Evolutionary conservation across 2,329 filamentous ascomycete genomes (phyloP), one percentile per base, ranked within the genome.

Genomic region (Chaetomium globosum): DNA sequence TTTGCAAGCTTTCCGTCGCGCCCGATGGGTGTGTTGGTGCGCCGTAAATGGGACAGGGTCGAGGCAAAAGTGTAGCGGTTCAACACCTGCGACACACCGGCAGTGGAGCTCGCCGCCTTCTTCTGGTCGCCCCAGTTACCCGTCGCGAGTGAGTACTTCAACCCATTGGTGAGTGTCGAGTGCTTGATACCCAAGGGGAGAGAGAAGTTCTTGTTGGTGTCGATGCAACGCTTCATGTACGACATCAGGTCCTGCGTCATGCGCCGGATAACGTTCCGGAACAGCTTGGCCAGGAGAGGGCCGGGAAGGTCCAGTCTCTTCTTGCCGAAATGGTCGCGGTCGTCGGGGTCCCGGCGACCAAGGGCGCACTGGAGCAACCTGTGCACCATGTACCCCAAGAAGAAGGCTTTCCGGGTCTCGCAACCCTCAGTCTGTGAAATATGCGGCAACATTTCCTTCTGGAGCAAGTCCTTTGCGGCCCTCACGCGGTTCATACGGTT

Each of bases 51-150:
- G 21, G 95, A 99, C 52, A 99, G 80, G 0, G 94, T 98, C 49
- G 96, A 99, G 19, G 95, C 89, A 75, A 97, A 99, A 0, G 96
- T 98, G 77, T 98, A 99, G 76, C 95, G 88, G 81, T 97, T 99
- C 74, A 99, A 80, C 79, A 99, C 96, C 80, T 99, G 95, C 56
- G 94, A 98, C 55, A 99, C 95, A 83, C 95, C 96, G 55, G 95
- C 95, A 69, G 96, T 98, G 1, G 93, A 92, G 72, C 90, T 94
- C 73, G 91, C 91, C 23, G 95, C 93, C 82, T 98, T 99, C 85
- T 98, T 99, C 81, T 99, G 95, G 71, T 99, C 95, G 74, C 95
- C 96, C 96, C 95, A 99, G 79, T 99, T 99, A 71, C 95, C 95
- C 16, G 95, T 99, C 30, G 95, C 94, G 68, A 99, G 83, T 60